Base-by-base conservation (phyloP, 352 stramenopile species). In the Phytophthora syringae region DNA sequence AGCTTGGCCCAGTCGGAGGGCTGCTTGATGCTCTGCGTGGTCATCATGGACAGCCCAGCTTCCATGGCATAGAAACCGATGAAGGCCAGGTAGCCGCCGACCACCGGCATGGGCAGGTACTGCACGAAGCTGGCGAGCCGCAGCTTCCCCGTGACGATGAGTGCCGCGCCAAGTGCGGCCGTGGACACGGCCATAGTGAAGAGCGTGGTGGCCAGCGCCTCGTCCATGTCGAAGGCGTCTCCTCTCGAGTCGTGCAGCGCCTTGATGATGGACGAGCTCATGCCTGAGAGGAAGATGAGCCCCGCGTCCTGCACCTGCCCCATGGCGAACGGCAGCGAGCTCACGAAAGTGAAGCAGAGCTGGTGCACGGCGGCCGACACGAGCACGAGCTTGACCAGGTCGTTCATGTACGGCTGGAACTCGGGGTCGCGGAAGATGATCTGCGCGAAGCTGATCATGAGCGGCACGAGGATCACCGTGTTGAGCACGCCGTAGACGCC, bases 231-330 rank as follows among this genome's bases (percentile, higher is more conserved):
- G 48, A 89, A 79, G 64, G 72, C 59, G 61, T 87, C 64, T 73
- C 73, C 92, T 34, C 78, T 62, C 76, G 64, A 89, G 6, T 80
- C 70, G 21, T 86, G 82, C 15, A 98, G 52, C 16, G 74, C 84
- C 39, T 90, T 78, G 36, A 94, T 89, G 55, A 98, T 98, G 21
- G 81, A 89, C 21, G 79, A 92, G 11, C 97, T 93, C 84, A 99
- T 99, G 43, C 86, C 85, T 18, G 87, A 97, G 45, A 99, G 82
- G 79, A 99, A 99, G 60, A 99, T 99, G n/a, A 99, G 82, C 0
- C 98, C 98, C 2, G 97, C 97, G 74, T 99, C 97, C 72, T 99
- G 98, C 3, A 99, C 98, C 76, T 98, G 97, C 2, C 97, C 98
- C 45, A 99, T 97, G 3, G 98, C 97, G 75, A 99, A 99, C 7